Evolutionary conservation across 164 flowering plant species (phyloP), one percentile per base, ranked within the genome.

Genomic region (Stephania cephalantha): DNA sequence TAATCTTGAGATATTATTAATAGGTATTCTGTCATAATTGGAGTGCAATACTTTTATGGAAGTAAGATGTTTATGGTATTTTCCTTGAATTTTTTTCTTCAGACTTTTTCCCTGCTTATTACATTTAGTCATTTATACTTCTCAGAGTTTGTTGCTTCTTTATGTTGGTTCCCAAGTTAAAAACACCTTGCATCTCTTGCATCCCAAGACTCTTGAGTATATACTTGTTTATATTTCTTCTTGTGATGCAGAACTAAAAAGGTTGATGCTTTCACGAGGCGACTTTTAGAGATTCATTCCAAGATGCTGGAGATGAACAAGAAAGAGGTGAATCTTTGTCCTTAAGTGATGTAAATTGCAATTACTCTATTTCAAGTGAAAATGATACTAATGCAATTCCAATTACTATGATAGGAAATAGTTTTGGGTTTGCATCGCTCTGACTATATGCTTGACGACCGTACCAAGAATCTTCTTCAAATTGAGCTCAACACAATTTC

Each of bases 401-500:
- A 70, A 58, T 71, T 29, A 12, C 69, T 52, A 55, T 64, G 17
- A 71, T 83, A 94, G 99, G 98, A 88, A 52, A 92, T 96, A 82
- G 95, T 97, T 67, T 79, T 92, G 86, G 99, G 99, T 63, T 86
- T 96, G 78, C 97, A 90, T 86, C 97, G 99, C 63, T 96, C 99
- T 45, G 99, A 96, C 81, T 96, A 96, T 79, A 96, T 96, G 99
- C 93, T 96, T 79, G 98, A 96, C 85, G 93, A 87, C 75, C 87
- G 91, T 80, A 96, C 97, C n/a, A 92, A 91, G 76, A 78, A 74
- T 67, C 99, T 96, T 73, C 93, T 94, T 29, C 99, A 96, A 79
- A 90, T 94, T 78, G 99, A 96, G 88, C 83, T 94, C 81, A 96
- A 96, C 82, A 96, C 99, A 70, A 94, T 92, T 80, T 92, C 99